Base-by-base conservation (phyloP, 306 rosid species). In the Medicago arabica region DNA sequence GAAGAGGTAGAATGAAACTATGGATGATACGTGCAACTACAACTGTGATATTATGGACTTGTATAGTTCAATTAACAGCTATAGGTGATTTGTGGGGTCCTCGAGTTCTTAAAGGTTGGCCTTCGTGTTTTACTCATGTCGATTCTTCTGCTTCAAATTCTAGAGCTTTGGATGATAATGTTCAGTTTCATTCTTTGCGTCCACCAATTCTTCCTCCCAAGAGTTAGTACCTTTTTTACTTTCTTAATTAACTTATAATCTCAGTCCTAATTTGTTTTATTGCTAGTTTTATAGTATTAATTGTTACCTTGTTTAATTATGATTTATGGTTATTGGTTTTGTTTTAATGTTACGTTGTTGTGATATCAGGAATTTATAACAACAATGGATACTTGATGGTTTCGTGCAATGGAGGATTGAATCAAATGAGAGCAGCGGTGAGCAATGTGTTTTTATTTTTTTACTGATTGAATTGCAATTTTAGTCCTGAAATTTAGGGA, bases 351-450 rank as follows among this genome's bases (percentile, higher is more conserved):
- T 60, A 71, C 1, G 1, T 18, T 46, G 41, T 47, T 79, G 28
- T 44, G 41, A 57, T 28, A 28, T 14, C 78, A 95, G 99, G 99
- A 80, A 82, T 92, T 65, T 95, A 92, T 73, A 95, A 84, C 80
- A 95, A 92, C 86, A 92, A 95, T 60, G 99, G 99, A 43, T 95
- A 95, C 82, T 74, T 95, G 78, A 89, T 95, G 97, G 91, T 95
- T 18, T 95, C 99, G 0, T 95, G 99, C 82, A 95, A 95, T 59
- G 99, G 99, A 23, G 99, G 99, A 72, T 88, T 95, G 53, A 95
- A 95, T 81, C 99, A 95, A 81, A 95, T 95, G 99, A 86, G 99
- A 86, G 91, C 99, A 9, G 99, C 99, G 84, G 99, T 95, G 74
- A 85, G 97, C 67, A 31, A 61, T 61, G 43, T 61, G 13, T 0